A percentile compares a stretch with the other conserved stretches of the same genome.
phyloP scores from a whole-genome alignment of 2,329 filamentous ascomycete species.

The Monosporascus ibericus region DNA sequence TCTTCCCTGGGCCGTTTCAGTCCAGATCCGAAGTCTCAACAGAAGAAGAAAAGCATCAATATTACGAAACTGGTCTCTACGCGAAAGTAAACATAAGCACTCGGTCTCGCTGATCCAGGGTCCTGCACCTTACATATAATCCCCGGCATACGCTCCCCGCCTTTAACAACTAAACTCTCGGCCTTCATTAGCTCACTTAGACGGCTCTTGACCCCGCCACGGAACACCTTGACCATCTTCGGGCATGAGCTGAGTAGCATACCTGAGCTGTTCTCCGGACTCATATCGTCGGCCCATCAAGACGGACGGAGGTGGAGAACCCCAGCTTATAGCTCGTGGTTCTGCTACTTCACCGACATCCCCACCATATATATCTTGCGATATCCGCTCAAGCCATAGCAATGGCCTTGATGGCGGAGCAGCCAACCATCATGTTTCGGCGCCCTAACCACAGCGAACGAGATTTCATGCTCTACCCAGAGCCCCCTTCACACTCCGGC shows the following conservation, averaged over 20 bases:
- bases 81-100: neutral
- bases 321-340: neutral
- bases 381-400: slow-evolving; percentile 1
- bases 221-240: neutral
- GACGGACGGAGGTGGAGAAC: slow-evolving; percentile 8
- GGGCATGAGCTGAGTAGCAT: neutral
- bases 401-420: slow-evolving; percentile 24
- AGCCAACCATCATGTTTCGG: slow-evolving; percentile 26
- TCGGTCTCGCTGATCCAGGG: neutral
- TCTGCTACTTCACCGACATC: slow-evolving; percentile 1
- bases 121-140: neutral
- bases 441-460: slow-evolving; percentile 17
- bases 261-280: neutral
- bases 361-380: slow-evolving; percentile 5
- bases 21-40: neutral
- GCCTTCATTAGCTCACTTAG: neutral
- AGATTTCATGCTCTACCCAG: slow-evolving; percentile 28
- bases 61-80: neutral
- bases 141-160: neutral
- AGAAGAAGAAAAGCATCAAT: neutral
- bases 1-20: neutral
- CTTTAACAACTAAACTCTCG: neutral
- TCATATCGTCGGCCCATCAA: neutral
- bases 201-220: neutral
- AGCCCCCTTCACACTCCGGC: slow-evolving; percentile 16